Evolutionary conservation across 2,329 filamentous ascomycete genomes (phyloP).

Genomic region (Alternaria sp.): DNA sequence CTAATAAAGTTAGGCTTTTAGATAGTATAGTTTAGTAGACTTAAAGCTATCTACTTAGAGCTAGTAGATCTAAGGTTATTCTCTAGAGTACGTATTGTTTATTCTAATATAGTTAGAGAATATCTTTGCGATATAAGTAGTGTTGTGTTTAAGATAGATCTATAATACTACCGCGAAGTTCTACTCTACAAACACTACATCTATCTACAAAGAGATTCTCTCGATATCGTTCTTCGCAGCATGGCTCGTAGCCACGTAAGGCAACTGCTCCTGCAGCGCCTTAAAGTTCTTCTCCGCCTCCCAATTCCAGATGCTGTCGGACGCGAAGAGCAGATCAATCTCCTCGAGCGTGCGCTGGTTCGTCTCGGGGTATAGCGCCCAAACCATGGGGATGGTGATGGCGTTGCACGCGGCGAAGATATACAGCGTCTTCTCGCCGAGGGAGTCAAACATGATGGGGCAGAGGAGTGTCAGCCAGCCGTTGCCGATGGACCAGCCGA

Average conservation of each 20-base stretch:
- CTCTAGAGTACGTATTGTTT: too few species aligned
- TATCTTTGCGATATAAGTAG: too few species aligned
- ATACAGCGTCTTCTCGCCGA: slow-evolving; percentile 74
- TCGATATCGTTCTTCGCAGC: slow-evolving; percentile 9
- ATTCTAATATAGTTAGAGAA: too few species aligned
- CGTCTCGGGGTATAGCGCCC: slow-evolving; percentile 76
- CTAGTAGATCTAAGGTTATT: too few species aligned
- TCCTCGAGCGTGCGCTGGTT: slow-evolving; percentile 77
- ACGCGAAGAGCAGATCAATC: slow-evolving; percentile 75
- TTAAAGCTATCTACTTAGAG: too few species aligned
- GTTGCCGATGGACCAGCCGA: slow-evolving; percentile 78
- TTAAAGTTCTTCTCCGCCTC: slow-evolving; percentile 41
- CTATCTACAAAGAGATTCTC: not conserved
- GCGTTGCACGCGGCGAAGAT: slow-evolving; percentile 74
- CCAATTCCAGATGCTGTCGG: slow-evolving; percentile 72
- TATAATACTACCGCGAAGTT: not conserved
- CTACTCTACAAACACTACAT: not conserved
- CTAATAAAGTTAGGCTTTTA: too few species aligned
- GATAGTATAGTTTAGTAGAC: too few species aligned
- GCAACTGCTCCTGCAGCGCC: slow-evolving; percentile 20
- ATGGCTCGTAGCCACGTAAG: not conserved
- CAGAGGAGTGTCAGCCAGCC: slow-evolving; percentile 62
- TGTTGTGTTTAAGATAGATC: too few species aligned
- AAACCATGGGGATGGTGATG: slow-evolving; percentile 71
- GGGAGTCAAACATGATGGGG: slow-evolving; percentile 60